phyloP scores from a whole-genome alignment of 1,284 basidiomycete genomes.

The Marasmius oreades region DNA sequence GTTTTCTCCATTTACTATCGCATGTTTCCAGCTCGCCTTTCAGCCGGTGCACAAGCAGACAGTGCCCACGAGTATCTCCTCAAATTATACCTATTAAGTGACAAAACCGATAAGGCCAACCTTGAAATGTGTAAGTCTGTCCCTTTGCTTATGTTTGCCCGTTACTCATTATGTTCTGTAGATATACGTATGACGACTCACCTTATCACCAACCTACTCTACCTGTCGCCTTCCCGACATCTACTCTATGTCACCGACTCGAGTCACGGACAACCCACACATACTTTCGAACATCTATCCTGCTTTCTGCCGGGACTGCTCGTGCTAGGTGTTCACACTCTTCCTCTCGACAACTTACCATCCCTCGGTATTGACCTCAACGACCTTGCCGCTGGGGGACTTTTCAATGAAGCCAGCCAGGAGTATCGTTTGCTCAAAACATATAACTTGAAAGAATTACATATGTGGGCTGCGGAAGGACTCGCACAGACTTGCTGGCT shows the following conservation, averaged over 20 bases:
- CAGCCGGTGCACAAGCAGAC: constrained; percentile 63
- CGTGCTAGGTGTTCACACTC: constrained; percentile 63
- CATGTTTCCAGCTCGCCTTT: constrained; percentile 39
- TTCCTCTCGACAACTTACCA: constrained; percentile 50
- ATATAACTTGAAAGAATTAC: constrained; percentile 25
- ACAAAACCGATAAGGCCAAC: constrained; percentile 50
- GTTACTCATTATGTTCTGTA: constrained; percentile 24
- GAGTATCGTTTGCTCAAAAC: constrained; percentile 30
- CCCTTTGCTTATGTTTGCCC: not conserved
- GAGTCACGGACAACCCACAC: constrained; percentile 34
- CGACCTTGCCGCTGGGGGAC: constrained; percentile 26
- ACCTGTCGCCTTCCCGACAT: constrained; percentile 58
- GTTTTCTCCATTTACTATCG: not conserved
- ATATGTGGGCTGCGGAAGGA: constrained; percentile 67
- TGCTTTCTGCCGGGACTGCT: constrained; percentile 34
- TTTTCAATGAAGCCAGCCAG: constrained; percentile 34
- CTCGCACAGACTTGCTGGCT: constrained; percentile 66
- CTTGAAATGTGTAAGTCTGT: constrained; percentile 58
- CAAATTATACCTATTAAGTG: constrained; percentile 68
- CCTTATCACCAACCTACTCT: constrained; percentile 63
- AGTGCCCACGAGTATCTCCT: constrained; percentile 75
- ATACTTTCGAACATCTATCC: constrained; percentile 35
- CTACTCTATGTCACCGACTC: constrained; percentile 72
- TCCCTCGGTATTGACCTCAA: constrained; percentile 39
- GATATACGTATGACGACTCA: constrained; percentile 61